phyloP scores from a whole-genome alignment of 2,329 filamentous ascomycete species.

The Cercospora beticola region DNA sequence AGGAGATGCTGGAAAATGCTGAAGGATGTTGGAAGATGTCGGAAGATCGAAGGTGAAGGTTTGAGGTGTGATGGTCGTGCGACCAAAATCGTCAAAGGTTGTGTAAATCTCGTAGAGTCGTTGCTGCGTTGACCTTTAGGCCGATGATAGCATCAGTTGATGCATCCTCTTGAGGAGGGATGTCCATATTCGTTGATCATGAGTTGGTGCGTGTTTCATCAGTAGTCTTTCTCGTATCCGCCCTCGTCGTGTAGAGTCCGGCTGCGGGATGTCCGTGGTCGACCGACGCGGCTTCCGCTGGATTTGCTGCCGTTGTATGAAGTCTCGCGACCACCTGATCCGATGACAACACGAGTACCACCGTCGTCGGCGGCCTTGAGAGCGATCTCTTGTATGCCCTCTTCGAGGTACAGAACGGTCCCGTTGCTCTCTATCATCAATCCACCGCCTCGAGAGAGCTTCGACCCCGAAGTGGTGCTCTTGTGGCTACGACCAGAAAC shows the following conservation, averaged over 20 bases:
- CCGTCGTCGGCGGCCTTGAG: conserved; percentile 30
- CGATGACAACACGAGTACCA: conserved; percentile 30
- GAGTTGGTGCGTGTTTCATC: not conserved
- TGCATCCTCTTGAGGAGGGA: not conserved
- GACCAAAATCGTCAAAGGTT: not conserved
- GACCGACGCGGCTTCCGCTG: conserved; percentile 26
- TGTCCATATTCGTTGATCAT: not conserved
- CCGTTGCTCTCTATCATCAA: conserved; percentile 32
- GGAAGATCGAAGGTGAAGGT: not conserved
- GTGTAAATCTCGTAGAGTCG: not conserved
- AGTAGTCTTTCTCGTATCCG: conserved; percentile 17
- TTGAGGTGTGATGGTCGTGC: not conserved
- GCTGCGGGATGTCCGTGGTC: conserved; percentile 21
- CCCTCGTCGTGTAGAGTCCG: conserved; percentile 29
- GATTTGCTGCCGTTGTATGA: conserved; percentile 27
- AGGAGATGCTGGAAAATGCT: not conserved
- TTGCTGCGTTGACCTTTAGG: not conserved
- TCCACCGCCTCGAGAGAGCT: conserved; percentile 24
- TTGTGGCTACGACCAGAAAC: conserved; percentile 33
- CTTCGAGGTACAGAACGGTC: conserved; percentile 32
- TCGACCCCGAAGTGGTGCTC: conserved; percentile 27
- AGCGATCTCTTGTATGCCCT: conserved; percentile 23
- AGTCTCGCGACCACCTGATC: conserved; percentile 25
- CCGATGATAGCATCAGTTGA: not conserved
- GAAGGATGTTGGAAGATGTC: not conserved